Base-by-base conservation (phyloP, 2,329 filamentous ascomycete genomes). In the Zopfia rhizophila region DNA sequence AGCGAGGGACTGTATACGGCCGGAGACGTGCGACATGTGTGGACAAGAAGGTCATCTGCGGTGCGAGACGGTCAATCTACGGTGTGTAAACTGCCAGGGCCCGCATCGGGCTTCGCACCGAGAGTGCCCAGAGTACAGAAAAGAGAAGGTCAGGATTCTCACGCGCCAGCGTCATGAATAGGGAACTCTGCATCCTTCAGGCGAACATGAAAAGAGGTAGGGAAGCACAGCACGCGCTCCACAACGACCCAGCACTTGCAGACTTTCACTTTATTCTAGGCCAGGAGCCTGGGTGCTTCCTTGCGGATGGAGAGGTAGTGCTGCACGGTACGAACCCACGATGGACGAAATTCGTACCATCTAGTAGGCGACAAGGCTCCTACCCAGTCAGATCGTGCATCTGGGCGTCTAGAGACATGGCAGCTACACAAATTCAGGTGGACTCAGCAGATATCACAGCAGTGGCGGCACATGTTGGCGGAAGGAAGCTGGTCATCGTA, bases 251-350 rank as follows among this genome's bases (percentile, higher is more conserved):
- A 30, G 47, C 37, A 29, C 32, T 51, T 5, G 31, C 45, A 16
- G 45, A 28, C 38, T 51, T 51, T 45, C 29, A 50, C 29, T 45
- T 45, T 25, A 50, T 50, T 21, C 35, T 50, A 18, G 40, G 44
- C 30, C 22, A 41, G 36, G 43, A 46, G 29, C 43, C 43, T n/a
- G 30, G 36, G 21, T 40, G 43, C 37, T 40, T 46, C 36, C 28
- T 46, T 23, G 43, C 37, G 16, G 43, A 40, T 7, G 43, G 30
- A 24, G 22, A 36, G 33, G 42, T 47, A 21, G 24, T 23, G 37
- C 14, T 39, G 17, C 19, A 32, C 16, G 35, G 42, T 24, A 39
- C 27, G 35, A 45, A 38, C 35, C 35, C 28, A 29, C 33, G 29
- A 11, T 45, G 19, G 42, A 45, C 19, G 19, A 33, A 13, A 35